Conservation (phyloP, 352 stramenopile species). For the Pythium biforme region DNA sequence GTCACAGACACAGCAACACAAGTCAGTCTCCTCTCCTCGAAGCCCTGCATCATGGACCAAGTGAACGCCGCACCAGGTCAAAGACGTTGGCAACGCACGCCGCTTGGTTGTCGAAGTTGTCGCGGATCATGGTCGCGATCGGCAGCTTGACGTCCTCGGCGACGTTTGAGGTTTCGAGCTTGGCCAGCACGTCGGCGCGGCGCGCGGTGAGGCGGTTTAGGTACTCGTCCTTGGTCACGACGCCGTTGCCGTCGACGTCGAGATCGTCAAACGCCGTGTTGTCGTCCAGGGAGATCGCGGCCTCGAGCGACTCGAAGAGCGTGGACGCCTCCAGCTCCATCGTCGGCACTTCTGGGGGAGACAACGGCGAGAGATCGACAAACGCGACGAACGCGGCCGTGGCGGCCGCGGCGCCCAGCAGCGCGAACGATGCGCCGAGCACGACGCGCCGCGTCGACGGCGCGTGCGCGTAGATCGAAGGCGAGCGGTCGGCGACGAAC, state of each 20-base stretch:
- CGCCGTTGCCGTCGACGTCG: slow-evolving; percentile 18
- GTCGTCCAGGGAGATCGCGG: background rate
- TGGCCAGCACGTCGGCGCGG: slow-evolving; percentile 16
- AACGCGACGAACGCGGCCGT: slow-evolving; percentile 14
- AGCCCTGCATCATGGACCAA: no score
- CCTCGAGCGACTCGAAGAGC: slow-evolving; percentile 2
- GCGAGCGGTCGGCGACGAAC: slow-evolving; percentile 18
- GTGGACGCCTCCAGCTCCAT: background rate
- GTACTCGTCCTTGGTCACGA: slow-evolving; percentile 25
- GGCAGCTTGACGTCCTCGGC: slow-evolving; percentile 15
- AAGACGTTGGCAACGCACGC: slow-evolving; percentile 21
- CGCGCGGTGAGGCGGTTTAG: slow-evolving; percentile 3
- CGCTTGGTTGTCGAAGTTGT: slow-evolving; percentile 16
- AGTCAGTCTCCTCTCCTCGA: background rate
- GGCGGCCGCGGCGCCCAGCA: slow-evolving; percentile 9
- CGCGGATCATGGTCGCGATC: slow-evolving; percentile 11
- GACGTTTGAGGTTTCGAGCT: slow-evolving; percentile 20
- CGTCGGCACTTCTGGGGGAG: background rate
- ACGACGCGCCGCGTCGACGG: slow-evolving; percentile 4
- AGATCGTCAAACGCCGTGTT: slow-evolving; percentile 14
- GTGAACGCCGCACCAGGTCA: slow-evolving; percentile 6
- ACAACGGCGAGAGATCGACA: background rate
- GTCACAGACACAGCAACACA: no score
- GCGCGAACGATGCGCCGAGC: slow-evolving; percentile 6
- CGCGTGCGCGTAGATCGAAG: background rate